Percentiles rank a stretch among this genome's conserved stretches.
phyloP scores from a whole-genome alignment of 345 rosid species.

The Salix udensis region DNA sequence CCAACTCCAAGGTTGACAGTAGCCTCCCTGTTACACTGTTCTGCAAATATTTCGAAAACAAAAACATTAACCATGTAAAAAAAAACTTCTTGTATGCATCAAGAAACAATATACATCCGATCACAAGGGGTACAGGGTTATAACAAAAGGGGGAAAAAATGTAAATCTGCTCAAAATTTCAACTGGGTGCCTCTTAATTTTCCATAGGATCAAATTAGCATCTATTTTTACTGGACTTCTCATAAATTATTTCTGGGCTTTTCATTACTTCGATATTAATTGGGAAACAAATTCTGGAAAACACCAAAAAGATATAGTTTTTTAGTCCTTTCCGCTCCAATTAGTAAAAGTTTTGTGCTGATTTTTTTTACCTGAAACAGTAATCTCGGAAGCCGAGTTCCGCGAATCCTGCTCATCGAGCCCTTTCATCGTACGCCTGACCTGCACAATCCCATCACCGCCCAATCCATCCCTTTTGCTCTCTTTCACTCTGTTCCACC shows the following conservation, averaged over 20 bases:
- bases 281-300: neutral
- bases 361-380: slow-evolving; percentile 6
- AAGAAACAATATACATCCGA: neutral
- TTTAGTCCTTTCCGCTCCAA: neutral
- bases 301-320: neutral
- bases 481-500: slow-evolving; percentile 14
- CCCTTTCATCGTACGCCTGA: slow-evolving; percentile 9
- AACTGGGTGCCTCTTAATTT: neutral
- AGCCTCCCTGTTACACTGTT: slow-evolving; percentile 24
- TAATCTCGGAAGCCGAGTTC: neutral
- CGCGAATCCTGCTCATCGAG: slow-evolving; percentile 8
- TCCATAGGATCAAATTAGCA: neutral
- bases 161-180: neutral
- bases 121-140: neutral
- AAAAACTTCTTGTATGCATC: neutral
- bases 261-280: neutral
- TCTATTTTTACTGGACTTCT: neutral
- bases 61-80: neutral
- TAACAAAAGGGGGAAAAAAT: neutral
- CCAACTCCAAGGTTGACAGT: slow-evolving; percentile 51
- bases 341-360: neutral
- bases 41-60: slow-evolving; percentile 14
- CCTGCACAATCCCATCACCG: neutral
- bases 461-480: neutral
- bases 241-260: neutral